These are phyloP conservation scores for Ramaria sp. DNA, from an alignment of 768 basidiomycete genomes.

Conservation along the genomic window DNA sequence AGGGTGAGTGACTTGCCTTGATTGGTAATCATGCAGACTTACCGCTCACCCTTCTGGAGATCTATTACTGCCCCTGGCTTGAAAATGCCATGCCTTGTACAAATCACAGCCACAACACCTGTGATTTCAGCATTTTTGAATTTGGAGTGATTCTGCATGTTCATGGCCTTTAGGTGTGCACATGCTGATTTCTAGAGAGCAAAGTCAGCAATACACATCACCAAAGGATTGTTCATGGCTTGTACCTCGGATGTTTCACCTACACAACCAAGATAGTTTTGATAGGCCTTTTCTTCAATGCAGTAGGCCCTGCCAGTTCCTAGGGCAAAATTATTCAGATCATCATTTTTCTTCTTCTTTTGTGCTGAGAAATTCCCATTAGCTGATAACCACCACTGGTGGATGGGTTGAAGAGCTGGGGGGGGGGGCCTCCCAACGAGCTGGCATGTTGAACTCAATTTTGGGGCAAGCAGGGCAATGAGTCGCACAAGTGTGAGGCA, in stretches of 20 bases:
- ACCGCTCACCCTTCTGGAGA: conserved; percentile 22
- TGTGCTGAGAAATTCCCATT: background rate
- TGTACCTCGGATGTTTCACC: background rate
- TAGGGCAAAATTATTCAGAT: background rate
- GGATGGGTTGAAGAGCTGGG: background rate
- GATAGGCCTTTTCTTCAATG: background rate
- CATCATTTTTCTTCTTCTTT: background rate
- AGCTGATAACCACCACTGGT: background rate
- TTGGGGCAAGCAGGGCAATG: background rate
- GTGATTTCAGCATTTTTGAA: conserved; percentile 6
- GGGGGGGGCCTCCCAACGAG: background rate
- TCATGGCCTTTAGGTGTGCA: conserved; percentile 3
- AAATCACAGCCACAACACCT: conserved; percentile 10
- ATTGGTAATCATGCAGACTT: background rate
- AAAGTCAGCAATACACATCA: background rate
- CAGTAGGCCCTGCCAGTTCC: background rate
- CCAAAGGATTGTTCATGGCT: background rate
- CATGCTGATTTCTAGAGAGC: conserved; percentile 11
- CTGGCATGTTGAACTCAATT: background rate
- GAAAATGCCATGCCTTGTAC: conserved; percentile 13
- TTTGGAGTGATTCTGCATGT: conserved; percentile 4
- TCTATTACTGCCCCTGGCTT: conserved; percentile 15
- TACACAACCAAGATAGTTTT: background rate
- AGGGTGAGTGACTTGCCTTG: background rate
- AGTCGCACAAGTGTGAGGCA: background rate